Conservation (phyloP, 78 protist species). For the Speleostelium caveatum region DNA sequence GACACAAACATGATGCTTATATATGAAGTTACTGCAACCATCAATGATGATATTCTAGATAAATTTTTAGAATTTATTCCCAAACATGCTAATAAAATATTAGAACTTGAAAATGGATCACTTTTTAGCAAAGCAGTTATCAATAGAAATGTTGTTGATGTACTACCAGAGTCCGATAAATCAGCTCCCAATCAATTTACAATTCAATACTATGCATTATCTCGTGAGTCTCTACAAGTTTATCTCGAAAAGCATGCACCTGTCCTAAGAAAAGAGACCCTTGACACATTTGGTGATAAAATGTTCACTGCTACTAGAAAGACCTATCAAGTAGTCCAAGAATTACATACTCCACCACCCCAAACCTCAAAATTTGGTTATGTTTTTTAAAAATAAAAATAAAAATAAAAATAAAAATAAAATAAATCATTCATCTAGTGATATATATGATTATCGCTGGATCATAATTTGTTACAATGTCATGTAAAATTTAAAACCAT, state of each 20-base stretch:
- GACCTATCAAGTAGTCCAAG: background rate
- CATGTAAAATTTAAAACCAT: no score
- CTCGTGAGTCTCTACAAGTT: background rate
- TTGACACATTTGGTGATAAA: background rate
- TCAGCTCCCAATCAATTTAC: background rate
- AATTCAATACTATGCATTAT: background rate
- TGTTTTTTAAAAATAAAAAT: background rate
- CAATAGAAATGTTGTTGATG: background rate
- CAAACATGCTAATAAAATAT: background rate
- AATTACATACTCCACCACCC: background rate
- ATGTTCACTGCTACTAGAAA: constrained; percentile 4
- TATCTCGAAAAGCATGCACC: background rate
- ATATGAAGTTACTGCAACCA: background rate
- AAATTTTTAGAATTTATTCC: background rate
- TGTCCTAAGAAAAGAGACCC: constrained; percentile 2
- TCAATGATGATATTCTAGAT: background rate
- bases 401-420: no score
- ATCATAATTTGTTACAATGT: no score
- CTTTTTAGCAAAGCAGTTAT: background rate
- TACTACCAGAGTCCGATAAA: no score
- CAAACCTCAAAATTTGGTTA: constrained; percentile 21
- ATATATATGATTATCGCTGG: no score
- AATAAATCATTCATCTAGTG: background rate
- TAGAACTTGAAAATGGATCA: background rate
- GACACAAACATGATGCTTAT: no score